These are phyloP conservation scores for Hypholoma sublateritium DNA, from an alignment of 768 basidiomycete genomes.

Conservation along the genomic window DNA sequence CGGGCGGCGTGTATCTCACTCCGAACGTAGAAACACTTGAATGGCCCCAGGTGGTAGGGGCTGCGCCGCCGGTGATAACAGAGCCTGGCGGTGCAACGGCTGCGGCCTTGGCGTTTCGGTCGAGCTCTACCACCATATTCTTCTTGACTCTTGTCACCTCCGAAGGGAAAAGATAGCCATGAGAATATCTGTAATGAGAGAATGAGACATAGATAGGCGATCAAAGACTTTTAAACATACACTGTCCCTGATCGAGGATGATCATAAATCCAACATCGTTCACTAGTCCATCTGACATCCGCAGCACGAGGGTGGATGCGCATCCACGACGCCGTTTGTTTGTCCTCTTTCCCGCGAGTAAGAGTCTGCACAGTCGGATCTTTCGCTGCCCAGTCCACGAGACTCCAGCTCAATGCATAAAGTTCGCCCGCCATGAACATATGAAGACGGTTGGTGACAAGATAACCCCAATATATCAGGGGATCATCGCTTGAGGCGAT, in stretches of 20 bases:
- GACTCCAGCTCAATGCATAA: conserved; percentile 86
- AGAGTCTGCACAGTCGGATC: conserved; percentile 66
- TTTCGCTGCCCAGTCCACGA: conserved; percentile 85
- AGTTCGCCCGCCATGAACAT: conserved; percentile 95
- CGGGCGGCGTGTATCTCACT: conserved; percentile 67
- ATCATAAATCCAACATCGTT: conserved; percentile 98
- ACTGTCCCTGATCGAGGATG: conserved; percentile 94
- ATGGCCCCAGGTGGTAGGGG: conserved; percentile 66
- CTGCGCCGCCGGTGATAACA: conserved; percentile 29
- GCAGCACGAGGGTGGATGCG: conserved; percentile 73
- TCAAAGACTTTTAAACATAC: conserved; percentile 43
- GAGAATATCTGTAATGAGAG: conserved; percentile 67
- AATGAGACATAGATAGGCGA: neutral
- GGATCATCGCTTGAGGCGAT: conserved; percentile 48
- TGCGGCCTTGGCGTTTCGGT: conserved; percentile 36
- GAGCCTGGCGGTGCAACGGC: conserved; percentile 20
- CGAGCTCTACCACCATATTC: conserved; percentile 52
- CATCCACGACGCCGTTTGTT: conserved; percentile 94
- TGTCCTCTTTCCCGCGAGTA: conserved; percentile 87
- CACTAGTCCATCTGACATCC: conserved; percentile 85
- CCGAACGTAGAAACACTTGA: conserved; percentile 90
- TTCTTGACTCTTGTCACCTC: conserved; percentile 71
- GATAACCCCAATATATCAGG: conserved; percentile 84
- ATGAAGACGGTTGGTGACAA: conserved; percentile 85
- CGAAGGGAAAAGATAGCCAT: conserved; percentile 94